phyloP scores from a whole-genome alignment of 495 filamentous ascomycete species.

The Penicillium antarcticum region DNA sequence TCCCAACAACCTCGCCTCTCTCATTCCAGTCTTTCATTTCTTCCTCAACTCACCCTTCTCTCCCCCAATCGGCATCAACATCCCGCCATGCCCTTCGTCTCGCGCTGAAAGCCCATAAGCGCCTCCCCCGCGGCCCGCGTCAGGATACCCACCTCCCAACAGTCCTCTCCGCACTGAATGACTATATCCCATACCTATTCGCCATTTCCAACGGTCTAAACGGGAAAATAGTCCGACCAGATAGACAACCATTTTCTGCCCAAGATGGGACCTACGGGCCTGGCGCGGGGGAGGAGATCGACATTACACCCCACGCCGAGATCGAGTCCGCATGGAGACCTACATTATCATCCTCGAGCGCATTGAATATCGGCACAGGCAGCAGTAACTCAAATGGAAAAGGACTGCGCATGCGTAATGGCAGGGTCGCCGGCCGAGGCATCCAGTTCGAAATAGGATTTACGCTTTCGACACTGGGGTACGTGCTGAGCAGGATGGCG shows the following conservation, averaged over 20 bases:
- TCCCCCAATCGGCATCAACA: slow-evolving; percentile 73
- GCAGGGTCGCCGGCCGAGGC: slow-evolving; percentile 64
- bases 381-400: neutral
- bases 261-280: neutral
- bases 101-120: slow-evolving; percentile 78
- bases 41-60: slow-evolving; percentile 75
- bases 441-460: slow-evolving; percentile 84
- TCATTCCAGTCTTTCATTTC: slow-evolving; percentile 70
- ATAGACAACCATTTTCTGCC: neutral
- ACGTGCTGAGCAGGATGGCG: slow-evolving; percentile 67
- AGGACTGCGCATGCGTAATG: slow-evolving; percentile 11
- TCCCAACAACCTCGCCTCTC: slow-evolving; percentile 81
- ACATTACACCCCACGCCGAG: slow-evolving; percentile 58
- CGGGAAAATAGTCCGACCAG: slow-evolving; percentile 25
- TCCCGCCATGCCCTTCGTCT: slow-evolving; percentile 74
- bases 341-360: slow-evolving; percentile 56
- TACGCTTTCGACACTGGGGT: slow-evolving; percentile 70
- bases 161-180: slow-evolving; percentile 62
- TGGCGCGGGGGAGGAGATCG: slow-evolving; percentile 40
- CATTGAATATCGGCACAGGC: neutral
- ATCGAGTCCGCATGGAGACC: slow-evolving; percentile 77
- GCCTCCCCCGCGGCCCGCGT: slow-evolving; percentile 55
- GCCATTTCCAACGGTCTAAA: slow-evolving; percentile 68
- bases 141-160: slow-evolving; percentile 65
- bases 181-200: slow-evolving; percentile 78